A percentile compares a stretch with the other conserved stretches of the same genome.
Conservation (phyloP, 2,329 filamentous ascomycete genomes). For the Ilyonectria sp. region DNA sequence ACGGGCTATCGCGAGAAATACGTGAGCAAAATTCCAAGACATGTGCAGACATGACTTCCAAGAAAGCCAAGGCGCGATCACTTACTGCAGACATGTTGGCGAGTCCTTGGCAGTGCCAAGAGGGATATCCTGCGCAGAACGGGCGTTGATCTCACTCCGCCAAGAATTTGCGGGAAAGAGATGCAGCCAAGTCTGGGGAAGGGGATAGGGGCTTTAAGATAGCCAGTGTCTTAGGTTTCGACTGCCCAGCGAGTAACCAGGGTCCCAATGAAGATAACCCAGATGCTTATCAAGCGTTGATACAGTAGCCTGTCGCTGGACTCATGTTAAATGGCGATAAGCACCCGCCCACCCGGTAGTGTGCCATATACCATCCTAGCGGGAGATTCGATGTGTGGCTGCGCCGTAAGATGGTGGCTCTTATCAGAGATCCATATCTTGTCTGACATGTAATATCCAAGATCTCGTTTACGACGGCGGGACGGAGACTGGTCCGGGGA, state of each 20-base stretch:
- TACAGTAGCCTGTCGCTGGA: neutral
- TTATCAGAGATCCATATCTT: neutral
- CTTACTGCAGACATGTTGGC: conserved; percentile 27
- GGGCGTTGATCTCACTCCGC: neutral
- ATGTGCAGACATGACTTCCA: neutral
- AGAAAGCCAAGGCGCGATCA: neutral
- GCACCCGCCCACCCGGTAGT: conserved; percentile 8
- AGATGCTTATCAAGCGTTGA: conserved; percentile 22
- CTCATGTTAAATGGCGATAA: conserved; percentile 12
- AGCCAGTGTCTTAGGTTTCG: conserved; percentile 4
- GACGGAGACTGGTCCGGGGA: neutral
- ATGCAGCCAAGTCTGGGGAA: neutral
- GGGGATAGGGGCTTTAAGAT: conserved; percentile 9
- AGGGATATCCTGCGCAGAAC: neutral
- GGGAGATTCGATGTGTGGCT: neutral
- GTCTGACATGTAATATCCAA: neutral
- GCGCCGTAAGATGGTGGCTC: neutral
- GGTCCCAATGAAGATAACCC: conserved; percentile 11
- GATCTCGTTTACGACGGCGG: neutral
- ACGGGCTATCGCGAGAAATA: conserved; percentile 10
- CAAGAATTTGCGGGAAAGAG: conserved; percentile 12
- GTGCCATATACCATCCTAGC: too few relatives aligned
- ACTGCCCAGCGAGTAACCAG: conserved; percentile 5
- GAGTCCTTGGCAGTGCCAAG: neutral
- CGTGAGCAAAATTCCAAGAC: neutral